phyloP scores from a whole-genome alignment of 2,329 filamentous ascomycete genomes.

The Penicillium expansum region DNA sequence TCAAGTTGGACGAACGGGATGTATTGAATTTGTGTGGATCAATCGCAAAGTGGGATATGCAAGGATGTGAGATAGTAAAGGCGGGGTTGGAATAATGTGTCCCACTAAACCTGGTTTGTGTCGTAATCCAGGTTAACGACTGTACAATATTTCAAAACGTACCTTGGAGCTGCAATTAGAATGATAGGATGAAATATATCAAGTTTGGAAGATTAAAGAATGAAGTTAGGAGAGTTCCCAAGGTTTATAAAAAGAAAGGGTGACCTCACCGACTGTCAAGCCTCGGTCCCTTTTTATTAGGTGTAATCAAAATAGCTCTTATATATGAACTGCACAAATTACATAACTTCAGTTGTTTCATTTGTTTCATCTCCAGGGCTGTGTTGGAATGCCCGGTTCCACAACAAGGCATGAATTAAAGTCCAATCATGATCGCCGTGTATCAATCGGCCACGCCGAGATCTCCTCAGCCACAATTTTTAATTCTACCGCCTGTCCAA shows the following conservation, averaged over 20 bases:
- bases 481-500: neutral
- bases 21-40: neutral
- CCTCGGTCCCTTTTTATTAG: neutral
- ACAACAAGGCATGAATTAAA: neutral
- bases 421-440: slow-evolving; percentile 1
- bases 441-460: neutral
- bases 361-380: neutral
- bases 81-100: neutral
- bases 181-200: neutral
- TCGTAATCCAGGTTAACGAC: neutral
- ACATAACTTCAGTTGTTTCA: neutral
- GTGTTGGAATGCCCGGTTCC: neutral
- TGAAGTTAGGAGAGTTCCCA: too few species aligned
- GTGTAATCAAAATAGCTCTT: neutral
- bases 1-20: neutral
- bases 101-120: neutral
- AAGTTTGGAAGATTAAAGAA: neutral
- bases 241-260: neutral
- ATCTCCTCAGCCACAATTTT: neutral
- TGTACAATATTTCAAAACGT: neutral
- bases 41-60: neutral
- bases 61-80: neutral
- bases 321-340: neutral
- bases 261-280: neutral
- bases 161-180: neutral